A percentile compares a stretch with the other conserved stretches of the same genome.
Evolutionary conservation across 1,284 basidiomycete species (phyloP).

Genomic region (Clitocybe nebularis): DNA sequence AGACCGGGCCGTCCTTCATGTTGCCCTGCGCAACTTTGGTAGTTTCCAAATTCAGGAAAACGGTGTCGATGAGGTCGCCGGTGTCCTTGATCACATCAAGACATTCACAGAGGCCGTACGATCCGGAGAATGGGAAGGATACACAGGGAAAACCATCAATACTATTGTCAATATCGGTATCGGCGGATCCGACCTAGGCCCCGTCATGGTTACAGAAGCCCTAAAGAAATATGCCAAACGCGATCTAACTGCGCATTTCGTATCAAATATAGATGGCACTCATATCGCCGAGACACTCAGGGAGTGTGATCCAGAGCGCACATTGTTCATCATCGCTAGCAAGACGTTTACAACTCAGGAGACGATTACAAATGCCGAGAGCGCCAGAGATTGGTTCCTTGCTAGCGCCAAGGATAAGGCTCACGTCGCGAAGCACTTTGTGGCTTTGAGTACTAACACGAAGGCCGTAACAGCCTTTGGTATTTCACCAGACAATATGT

Average conservation of each 20-base stretch:
- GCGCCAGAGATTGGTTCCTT: slow-evolving; percentile 95
- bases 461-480: slow-evolving; percentile 94
- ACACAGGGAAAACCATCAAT: slow-evolving; percentile 93
- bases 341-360: slow-evolving; percentile 99
- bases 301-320: slow-evolving; percentile 86
- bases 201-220: slow-evolving; percentile 98
- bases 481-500: slow-evolving; percentile 93
- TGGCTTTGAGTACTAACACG: slow-evolving; percentile 95
- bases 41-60: slow-evolving; percentile 74
- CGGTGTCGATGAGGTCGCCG: slow-evolving; percentile 81
- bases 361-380: slow-evolving; percentile 97
- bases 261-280: slow-evolving; percentile 98
- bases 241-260: slow-evolving; percentile 86
- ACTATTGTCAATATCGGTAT: slow-evolving; percentile 99
- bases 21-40: slow-evolving; percentile 87
- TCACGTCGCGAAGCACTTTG: slow-evolving; percentile 98
- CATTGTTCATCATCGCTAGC: slow-evolving; percentile 95
- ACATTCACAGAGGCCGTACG: slow-evolving; percentile 85
- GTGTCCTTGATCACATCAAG: slow-evolving; percentile 89
- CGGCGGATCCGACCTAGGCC: slow-evolving; percentile 95
- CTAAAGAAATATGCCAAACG: slow-evolving; percentile 92
- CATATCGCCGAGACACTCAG: slow-evolving; percentile 90
- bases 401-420: slow-evolving; percentile 77
- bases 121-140: slow-evolving; percentile 90
- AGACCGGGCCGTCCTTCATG: slow-evolving; percentile 92